Base-by-base conservation (phyloP, 169 alveolate genomes). In the Plasmodium knowlesi region DNA sequence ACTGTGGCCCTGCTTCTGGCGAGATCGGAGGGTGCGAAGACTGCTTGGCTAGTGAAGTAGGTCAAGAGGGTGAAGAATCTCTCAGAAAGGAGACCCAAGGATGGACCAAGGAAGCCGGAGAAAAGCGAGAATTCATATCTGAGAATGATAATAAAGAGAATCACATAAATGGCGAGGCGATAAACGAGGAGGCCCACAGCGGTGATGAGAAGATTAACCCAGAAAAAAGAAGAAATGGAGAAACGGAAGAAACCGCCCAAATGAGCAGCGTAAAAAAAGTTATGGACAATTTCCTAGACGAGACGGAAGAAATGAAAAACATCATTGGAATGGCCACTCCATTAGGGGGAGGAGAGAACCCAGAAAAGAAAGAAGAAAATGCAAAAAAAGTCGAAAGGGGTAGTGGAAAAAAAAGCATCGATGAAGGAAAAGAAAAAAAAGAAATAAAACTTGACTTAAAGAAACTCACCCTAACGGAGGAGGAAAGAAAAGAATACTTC, bases 361-460 rank as follows among this genome's bases (percentile, higher is more conserved):
- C 73, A 8, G n/a, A 12, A 53, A 54, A 30, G 37, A 19, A 74
- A 32, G 28, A 73, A 12, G 41, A 30, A 19, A 79, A 79, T 34
- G 72, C 19, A 28, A 32, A 79, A 8, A 46, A 78, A 22, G 79
- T 12, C 46, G 50, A 78, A 22, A 39, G 1, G 5, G 16, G 16
- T 0, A 39, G 10, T 39, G 43, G 54, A 3, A 74, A 74, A 34
- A 39, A 74, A 74, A n/a, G 9, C 54, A n/a, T n/a, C 34, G 30
- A 28, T n/a, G 67, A 54, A 25, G 57, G 82, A 30, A 53, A 89
- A 39, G 78, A 39, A 57, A 89, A 89, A 28, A 80, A 89, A 79
- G 94, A 89, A 89, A 89, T 79, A 61, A 89, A 89, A 89, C 82
- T 80, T 5, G 82, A 89, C 71, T 78, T 89, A 61, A 89, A 89